A percentile compares a stretch with the other conserved stretches of the same genome.
Conservation (phyloP, 140 eudicot species). For the Flaveria floridana region DNA sequence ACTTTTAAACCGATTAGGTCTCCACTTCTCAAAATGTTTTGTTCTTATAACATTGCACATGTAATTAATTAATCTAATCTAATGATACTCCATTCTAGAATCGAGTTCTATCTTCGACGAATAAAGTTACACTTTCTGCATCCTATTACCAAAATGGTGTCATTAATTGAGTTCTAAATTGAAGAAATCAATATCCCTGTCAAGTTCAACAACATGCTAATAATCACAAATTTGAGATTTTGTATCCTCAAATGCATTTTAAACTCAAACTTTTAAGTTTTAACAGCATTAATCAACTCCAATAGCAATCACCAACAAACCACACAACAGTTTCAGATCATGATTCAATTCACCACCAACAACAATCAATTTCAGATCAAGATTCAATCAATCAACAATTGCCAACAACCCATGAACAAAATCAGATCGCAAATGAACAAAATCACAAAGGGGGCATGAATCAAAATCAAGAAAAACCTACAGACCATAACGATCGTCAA, state of each 20-base stretch:
- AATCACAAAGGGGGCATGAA: neutral
- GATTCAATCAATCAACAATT: too few relatives aligned
- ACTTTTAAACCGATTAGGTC: neutral
- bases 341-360: neutral
- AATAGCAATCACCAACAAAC: constrained; percentile 2
- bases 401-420: neutral
- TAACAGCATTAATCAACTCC: constrained; percentile 1
- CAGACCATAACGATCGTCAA: constrained; percentile 62
- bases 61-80: neutral
- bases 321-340: constrained; percentile 15
- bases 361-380: constrained; percentile 11
- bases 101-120: neutral
- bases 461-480: neutral
- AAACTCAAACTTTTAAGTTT: neutral
- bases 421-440: constrained; percentile 18
- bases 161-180: neutral
- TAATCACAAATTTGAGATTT: neutral
- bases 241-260: neutral
- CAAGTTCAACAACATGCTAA: neutral
- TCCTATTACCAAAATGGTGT: neutral
- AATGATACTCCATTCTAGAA: too few relatives aligned
- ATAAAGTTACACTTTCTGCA: neutral
- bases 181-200: constrained; percentile 1
- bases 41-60: neutral
- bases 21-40: neutral